Base-by-base conservation (phyloP, 495 filamentous ascomycete genomes). In the Sabuloglossum arenarium region DNA sequence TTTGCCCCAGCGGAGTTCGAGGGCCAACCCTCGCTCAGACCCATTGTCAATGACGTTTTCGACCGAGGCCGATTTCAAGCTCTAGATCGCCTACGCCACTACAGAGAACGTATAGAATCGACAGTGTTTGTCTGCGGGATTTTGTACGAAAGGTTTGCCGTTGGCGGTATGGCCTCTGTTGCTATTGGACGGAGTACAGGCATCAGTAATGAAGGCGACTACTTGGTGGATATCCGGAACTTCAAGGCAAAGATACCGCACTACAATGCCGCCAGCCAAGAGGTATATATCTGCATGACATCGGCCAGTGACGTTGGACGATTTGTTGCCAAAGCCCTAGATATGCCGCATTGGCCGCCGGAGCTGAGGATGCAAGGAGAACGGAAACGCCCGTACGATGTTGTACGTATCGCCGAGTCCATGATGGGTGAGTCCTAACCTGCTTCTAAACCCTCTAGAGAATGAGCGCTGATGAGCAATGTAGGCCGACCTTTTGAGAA, bases 1-100 rank as follows among this genome's bases (percentile, higher is more conserved):
- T 86, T 87, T 62, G 79, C 81, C 16, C 84, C 84, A 12, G 84
- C 84, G 2, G 84, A 86, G 61, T 88, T 86, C 55, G 84, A 86
- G 67, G 82, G 82, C 2, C 62, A 63, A 6, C 71, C 73, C 16
- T 59, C 58, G n/a, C 60, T 69, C 16, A 69, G 71, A 64, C 60
- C 63, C 65, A 11, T 51, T 3, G 53, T 65, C 32, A 61, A 71
- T 65, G 66, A 73, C 46, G 66, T 65, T 0, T 64, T 73, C 46
- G 70, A 77, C 59, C 80, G 81, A 34, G 79, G 80, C 5, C 72
- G 76, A 58, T 68, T 75, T 34, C 67, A 68, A 9, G 79, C 79
- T 0, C 69, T 80, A 16, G 68, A 71, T 21, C 67, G 73, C 5
- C 73, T 88, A 14, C 72, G 72, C 42, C 65, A 74, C 58, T 75